Conservation (phyloP, 352 stramenopile genomes). For the Phytophthora citricola region DNA sequence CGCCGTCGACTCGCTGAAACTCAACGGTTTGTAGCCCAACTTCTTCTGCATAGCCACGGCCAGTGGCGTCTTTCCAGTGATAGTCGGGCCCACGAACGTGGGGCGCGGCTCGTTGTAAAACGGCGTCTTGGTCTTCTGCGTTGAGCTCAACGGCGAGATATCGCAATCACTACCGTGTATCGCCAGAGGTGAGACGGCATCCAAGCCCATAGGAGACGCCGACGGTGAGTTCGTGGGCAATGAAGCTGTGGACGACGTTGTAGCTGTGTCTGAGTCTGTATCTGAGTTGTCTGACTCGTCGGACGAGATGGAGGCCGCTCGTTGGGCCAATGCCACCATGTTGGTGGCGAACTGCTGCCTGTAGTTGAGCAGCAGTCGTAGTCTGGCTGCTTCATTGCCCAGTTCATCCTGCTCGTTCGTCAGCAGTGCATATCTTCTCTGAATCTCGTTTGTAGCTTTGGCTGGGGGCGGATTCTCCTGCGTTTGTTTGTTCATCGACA, state of each 20-base stretch:
- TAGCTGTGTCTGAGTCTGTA: conserved; percentile 41
- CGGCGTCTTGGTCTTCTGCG: conserved; percentile 29
- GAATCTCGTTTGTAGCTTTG: conserved; percentile 28
- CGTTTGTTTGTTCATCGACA: conserved; percentile 38
- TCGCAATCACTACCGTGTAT: conserved; percentile 32
- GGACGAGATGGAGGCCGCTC: conserved; percentile 22
- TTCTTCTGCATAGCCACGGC: conserved; percentile 46
- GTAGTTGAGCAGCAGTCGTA: conserved; percentile 51
- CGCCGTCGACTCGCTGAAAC: conserved; percentile 34
- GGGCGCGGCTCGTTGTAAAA: conserved; percentile 47
- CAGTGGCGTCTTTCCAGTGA: conserved; percentile 33
- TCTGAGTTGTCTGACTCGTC: conserved; percentile 31
- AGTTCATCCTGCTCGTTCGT: conserved; percentile 50
- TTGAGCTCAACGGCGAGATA: conserved; percentile 34
- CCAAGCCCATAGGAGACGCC: conserved; percentile 8
- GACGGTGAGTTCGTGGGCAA: conserved; percentile 23
- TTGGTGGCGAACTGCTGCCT: conserved; percentile 51
- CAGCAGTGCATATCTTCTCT: conserved; percentile 47
- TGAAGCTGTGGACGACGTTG: conserved; percentile 21
- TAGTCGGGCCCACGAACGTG: conserved; percentile 36
- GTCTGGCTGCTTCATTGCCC: conserved; percentile 44
- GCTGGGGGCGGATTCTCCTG: background rate
- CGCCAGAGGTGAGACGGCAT: conserved; percentile 18
- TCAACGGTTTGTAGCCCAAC: conserved; percentile 55
- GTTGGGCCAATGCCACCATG: conserved; percentile 34